phyloP scores from a whole-genome alignment of 1,284 basidiomycete genomes.

The Neolentinus lepideus region DNA sequence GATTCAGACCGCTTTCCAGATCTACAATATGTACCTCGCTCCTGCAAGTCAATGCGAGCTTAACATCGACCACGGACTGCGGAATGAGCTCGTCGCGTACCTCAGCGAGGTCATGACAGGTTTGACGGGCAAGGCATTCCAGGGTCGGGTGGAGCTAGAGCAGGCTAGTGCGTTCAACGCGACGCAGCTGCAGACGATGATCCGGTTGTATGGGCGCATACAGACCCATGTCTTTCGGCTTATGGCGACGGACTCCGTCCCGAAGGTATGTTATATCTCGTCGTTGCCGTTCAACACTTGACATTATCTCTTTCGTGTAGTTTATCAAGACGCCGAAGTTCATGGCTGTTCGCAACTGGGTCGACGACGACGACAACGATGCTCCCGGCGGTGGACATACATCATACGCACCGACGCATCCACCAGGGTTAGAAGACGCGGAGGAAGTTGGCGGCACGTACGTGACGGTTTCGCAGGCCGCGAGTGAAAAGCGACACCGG shows the following conservation, averaged over 20 bases:
- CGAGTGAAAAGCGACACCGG: slow-evolving; percentile 47
- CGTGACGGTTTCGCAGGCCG: slow-evolving; percentile 76
- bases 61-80: slow-evolving; percentile 95
- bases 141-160: slow-evolving; percentile 73
- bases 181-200: slow-evolving; percentile 91
- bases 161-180: slow-evolving; percentile 80
- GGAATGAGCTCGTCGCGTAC: slow-evolving; percentile 91
- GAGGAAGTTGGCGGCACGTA: slow-evolving; percentile 78
- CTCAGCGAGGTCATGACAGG: slow-evolving; percentile 80
- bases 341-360: slow-evolving; percentile 66
- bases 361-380: slow-evolving; percentile 65
- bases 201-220: slow-evolving; percentile 91
- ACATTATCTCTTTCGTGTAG: slow-evolving; percentile 28
- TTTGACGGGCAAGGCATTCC: slow-evolving; percentile 69
- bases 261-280: slow-evolving; percentile 59
- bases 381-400: slow-evolving; percentile 17
- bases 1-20: slow-evolving; percentile 90
- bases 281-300: slow-evolving; percentile 2
- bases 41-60: slow-evolving; percentile 93
- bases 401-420: slow-evolving; percentile 41
- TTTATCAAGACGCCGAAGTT: slow-evolving; percentile 82
- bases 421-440: slow-evolving; percentile 52
- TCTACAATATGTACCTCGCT: slow-evolving; percentile 93
- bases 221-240: slow-evolving; percentile 95
- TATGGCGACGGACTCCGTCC: slow-evolving; percentile 97